Base-by-base conservation (phyloP, 169 alveolate species). In the Theileria parva region DNA sequence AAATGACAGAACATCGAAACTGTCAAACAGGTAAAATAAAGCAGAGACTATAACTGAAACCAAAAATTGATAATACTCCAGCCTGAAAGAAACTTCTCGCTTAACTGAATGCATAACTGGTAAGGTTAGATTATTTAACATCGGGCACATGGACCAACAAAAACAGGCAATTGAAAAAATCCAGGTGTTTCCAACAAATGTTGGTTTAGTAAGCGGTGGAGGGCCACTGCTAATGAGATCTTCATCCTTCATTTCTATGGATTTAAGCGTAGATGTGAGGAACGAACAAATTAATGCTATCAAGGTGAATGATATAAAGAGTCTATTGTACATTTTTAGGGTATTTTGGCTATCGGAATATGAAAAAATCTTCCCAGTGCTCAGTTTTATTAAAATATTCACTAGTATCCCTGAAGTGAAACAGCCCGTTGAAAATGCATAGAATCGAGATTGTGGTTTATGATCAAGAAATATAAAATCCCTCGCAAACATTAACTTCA, bases 401-500 rank as follows among this genome's bases (percentile, higher is more conserved):
- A 65, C 74, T 9, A 65, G 30, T 21, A 65, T 21, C 13, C 74
- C 34, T 19, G 74, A 65, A 2, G 44, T 37, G 15, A 65, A 65
- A 65, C 74, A 65, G 57, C 74, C 74, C 6, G 44, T 19, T 21
- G 66, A 21, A 25, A 57, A 57, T 57, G 32, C 34, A 57, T 13
- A 57, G 32, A 57, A 57, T 25, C 66, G 2, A 57, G 32, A 25
- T 25, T 19, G 32, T 19, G 66, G 66, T 5, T 57, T 57, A 17
- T 57, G 11, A n/a, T 57, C 66, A 25, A 25, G 25, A 65, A 65
- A 65, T 21, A n/a, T 25, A 21, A 65, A 21, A 21, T 37, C 53
- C 12, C 59, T 57, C 5, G 78, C 28, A 17, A 70, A 70, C 65
- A 70, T 70, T 19, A 51, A 27, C 78, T 23, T 53, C 1, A 70